These are phyloP conservation scores for Penicillium rolfsii DNA, from an alignment of 2,329 filamentous ascomycete species.

Conservation along the genomic window DNA sequence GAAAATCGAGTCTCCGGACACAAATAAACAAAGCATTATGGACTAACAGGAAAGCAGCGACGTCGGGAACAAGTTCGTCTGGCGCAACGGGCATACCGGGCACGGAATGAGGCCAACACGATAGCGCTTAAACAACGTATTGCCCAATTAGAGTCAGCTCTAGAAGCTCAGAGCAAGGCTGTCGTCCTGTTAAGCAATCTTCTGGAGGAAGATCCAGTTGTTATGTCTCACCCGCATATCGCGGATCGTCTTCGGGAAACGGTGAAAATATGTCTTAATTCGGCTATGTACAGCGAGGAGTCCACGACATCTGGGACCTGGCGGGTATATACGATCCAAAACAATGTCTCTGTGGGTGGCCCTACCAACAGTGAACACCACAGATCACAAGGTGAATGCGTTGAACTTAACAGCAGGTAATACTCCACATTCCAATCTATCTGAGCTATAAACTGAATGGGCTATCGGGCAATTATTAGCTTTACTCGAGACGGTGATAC, in stretches of 20 bases:
- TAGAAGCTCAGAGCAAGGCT: background rate
- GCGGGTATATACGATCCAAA: background rate
- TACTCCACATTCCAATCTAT: background rate
- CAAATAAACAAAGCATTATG: background rate
- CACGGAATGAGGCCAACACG: background rate
- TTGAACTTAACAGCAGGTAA: background rate
- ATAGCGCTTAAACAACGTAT: background rate
- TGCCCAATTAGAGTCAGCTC: background rate
- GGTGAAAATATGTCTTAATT: background rate
- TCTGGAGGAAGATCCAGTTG: background rate
- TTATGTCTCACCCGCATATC: background rate
- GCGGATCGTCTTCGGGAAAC: background rate
- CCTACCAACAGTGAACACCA: background rate
- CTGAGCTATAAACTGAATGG: background rate
- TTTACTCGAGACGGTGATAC: background rate
- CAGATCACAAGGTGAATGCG: background rate
- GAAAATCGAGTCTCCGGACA: too few species aligned
- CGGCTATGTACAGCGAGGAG: background rate
- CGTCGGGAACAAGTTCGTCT: background rate
- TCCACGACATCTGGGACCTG: background rate
- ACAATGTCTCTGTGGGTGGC: background rate
- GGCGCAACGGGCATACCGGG: background rate
- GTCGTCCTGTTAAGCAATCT: background rate
- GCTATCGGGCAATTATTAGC: background rate
- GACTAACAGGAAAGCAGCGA: background rate